These are phyloP conservation scores for Dorcoceras hygrometricum DNA, from an alignment of 257 asterid genomes.

Conservation along the genomic window DNA sequence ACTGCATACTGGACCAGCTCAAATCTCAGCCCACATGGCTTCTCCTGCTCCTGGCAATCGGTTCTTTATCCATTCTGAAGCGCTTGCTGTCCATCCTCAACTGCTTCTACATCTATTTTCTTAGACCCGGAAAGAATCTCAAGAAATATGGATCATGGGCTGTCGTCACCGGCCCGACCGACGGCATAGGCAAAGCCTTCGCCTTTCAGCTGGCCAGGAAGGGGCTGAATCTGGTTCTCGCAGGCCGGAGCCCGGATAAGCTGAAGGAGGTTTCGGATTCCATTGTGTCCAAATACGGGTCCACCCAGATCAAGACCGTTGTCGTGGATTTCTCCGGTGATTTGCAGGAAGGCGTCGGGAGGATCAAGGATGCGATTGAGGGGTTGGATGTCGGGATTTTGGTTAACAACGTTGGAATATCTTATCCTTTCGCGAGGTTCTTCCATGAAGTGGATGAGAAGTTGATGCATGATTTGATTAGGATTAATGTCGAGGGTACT, in stretches of 20 bases:
- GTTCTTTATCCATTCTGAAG: conserved; percentile 41
- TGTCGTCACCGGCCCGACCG: conserved; percentile 88
- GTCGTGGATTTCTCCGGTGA: conserved; percentile 93
- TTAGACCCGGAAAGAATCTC: conserved; percentile 79
- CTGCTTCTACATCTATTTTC: conserved; percentile 72
- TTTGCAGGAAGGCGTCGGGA: conserved; percentile 60
- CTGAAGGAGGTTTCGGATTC: conserved; percentile 58
- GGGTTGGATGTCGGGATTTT: conserved; percentile 79
- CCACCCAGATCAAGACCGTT: conserved; percentile 67
- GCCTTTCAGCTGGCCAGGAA: conserved; percentile 77
- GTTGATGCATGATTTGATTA: conserved; percentile 66
- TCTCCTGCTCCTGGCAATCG: conserved; percentile 51
- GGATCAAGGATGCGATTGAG: conserved; percentile 62
- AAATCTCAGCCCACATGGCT: conserved; percentile 81
- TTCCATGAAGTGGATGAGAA: conserved; percentile 93
- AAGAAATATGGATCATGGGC: conserved; percentile 99
- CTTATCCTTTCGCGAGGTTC: conserved; percentile 88
- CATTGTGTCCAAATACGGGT: conserved; percentile 52
- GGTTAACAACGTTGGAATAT: conserved; percentile 86
- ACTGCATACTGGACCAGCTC: conserved; percentile 53
- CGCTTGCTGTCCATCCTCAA: conserved; percentile 39
- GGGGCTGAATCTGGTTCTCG: conserved; percentile 71
- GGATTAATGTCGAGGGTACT: conserved; percentile 85
- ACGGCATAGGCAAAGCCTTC: conserved; percentile 91
- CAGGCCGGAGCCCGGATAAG: conserved; percentile 81